Evolutionary conservation across 2,329 filamentous ascomycete species (phyloP).

Genomic region (Fusarium tricinctum): DNA sequence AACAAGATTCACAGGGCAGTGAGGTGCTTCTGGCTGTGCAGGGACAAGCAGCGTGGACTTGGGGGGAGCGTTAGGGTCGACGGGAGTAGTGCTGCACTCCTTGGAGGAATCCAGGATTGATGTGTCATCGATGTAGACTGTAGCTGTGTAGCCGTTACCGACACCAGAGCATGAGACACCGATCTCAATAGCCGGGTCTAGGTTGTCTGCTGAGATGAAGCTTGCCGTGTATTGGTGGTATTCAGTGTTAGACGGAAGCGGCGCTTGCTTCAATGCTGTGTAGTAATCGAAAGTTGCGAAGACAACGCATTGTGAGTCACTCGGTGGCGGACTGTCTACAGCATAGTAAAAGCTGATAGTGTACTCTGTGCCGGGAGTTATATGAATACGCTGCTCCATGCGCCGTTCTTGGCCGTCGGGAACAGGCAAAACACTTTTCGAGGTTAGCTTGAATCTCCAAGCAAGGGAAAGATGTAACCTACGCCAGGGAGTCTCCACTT

Average conservation of each 20-base stretch:
- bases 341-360: conserved; percentile 11
- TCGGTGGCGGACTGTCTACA: background rate
- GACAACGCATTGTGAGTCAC: background rate
- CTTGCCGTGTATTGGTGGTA: background rate
- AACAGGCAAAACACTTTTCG: background rate
- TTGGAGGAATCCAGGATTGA: background rate
- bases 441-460: accelerated
- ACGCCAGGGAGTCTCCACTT: background rate
- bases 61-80: background rate
- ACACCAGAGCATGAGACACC: background rate
- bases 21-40: background rate
- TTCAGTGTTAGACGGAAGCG: background rate
- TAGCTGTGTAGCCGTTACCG: background rate
- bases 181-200: conserved; percentile 13
- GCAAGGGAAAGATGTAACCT: accelerated
- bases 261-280: background rate
- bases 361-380: background rate
- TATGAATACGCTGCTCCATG: conserved; percentile 14
- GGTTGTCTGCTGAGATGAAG: conserved; percentile 14
- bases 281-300: conserved; percentile 24
- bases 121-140: background rate
- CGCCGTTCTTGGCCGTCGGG: conserved; percentile 4
- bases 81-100: background rate
- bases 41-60: background rate
- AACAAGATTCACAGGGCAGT: background rate